A percentile compares a stretch with the other conserved stretches of the same genome.
Conservation (phyloP, 371 early-diverging fungal species). For the Mortierella sp. region DNA sequence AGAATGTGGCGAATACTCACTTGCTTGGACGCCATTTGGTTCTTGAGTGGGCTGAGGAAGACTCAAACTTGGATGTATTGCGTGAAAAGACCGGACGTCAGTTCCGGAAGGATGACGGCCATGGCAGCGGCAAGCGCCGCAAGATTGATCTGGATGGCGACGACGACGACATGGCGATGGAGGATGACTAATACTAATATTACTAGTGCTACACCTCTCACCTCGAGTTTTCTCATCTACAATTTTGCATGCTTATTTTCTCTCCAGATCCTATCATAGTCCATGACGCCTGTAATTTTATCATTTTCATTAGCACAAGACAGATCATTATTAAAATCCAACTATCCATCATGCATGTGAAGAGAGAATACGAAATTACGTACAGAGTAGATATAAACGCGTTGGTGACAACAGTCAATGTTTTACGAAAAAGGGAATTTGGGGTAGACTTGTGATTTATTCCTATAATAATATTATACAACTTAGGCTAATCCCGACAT, state of each 20-base stretch:
- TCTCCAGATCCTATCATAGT: background rate
- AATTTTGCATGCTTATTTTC: background rate
- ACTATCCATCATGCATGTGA: background rate
- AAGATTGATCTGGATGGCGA: constrained; percentile 65
- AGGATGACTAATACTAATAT: constrained; percentile 28
- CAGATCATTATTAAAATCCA: constrained; percentile 9
- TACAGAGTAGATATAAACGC: too few relatives aligned
- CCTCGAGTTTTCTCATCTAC: too few relatives aligned
- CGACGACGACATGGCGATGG: constrained; percentile 42
- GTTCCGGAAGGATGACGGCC: constrained; percentile 70
- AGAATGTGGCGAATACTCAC: constrained; percentile 93
- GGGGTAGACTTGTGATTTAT: background rate
- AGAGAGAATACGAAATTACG: background rate
- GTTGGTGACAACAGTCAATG: too few relatives aligned
- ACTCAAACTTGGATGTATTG: constrained; percentile 70
- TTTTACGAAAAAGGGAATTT: too few relatives aligned
- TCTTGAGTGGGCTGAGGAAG: constrained; percentile 95
- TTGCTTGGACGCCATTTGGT: constrained; percentile 99
- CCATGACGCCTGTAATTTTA: constrained; percentile 10
- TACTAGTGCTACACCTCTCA: background rate
- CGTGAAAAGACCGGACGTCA: constrained; percentile 78
- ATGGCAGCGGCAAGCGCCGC: constrained; percentile 62
- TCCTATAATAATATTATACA: background rate
- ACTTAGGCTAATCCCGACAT: background rate
- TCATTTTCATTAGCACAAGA: background rate